These are phyloP conservation scores for thale cress (Arabidopsis thaliana) DNA, from an alignment of 345 rosid species.

Conservation along the genomic window DNA sequence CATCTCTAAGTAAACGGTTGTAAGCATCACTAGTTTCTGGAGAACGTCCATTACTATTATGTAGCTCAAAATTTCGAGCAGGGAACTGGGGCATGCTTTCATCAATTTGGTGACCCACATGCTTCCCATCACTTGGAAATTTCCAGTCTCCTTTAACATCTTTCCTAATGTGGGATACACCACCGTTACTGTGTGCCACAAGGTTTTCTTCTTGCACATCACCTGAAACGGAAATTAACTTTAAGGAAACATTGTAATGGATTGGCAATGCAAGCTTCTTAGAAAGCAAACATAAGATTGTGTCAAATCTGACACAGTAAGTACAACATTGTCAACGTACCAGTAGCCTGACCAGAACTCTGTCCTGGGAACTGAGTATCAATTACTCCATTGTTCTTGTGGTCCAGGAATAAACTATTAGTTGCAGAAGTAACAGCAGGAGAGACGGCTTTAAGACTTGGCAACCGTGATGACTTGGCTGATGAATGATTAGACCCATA, in stretches of 20 bases:
- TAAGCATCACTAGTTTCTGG: conserved; percentile 52
- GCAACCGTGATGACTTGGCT: conserved; percentile 45
- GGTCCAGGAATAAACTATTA: conserved; percentile 53
- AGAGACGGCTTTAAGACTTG: conserved; percentile 49
- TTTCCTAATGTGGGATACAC: conserved; percentile 46
- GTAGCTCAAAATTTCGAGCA: conserved; percentile 32
- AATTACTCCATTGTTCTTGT: conserved; percentile 43
- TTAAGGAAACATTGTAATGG: conserved; percentile 33
- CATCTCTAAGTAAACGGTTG: conserved; percentile 61
- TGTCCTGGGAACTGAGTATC: conserved; percentile 44
- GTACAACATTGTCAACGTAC: conserved; percentile 49
- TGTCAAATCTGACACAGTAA: neutral
- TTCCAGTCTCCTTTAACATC: conserved; percentile 45
- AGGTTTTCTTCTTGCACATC: conserved; percentile 45
- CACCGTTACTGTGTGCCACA: conserved; percentile 46
- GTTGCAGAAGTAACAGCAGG: conserved; percentile 50
- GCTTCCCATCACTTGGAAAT: conserved; percentile 49
- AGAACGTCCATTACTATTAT: conserved; percentile 46
- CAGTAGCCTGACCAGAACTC: conserved; percentile 52
- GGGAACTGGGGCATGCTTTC: conserved; percentile 46
- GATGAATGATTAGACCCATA: conserved; percentile 51
- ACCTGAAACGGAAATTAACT: conserved; percentile 49
- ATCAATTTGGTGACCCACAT: conserved; percentile 45
- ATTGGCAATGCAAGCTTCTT: conserved; percentile 17
- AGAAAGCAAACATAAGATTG: conserved; percentile 12